A percentile compares a stretch with the other conserved stretches of the same genome.
phyloP scores from a whole-genome alignment of 495 filamentous ascomycete genomes.

The Podospora comata region DNA sequence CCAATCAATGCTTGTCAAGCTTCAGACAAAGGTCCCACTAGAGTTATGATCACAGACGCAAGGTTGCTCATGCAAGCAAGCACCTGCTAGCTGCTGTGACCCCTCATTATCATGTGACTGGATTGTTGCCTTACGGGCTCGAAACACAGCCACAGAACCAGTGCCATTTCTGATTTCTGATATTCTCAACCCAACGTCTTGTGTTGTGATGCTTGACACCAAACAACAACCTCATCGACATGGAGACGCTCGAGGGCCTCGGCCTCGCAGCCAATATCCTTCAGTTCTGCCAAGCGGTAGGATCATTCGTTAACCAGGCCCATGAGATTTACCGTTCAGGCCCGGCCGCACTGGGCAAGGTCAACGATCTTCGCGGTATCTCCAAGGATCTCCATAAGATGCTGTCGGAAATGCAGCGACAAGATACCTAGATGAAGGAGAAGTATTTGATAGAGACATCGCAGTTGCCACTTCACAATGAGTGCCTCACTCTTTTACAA shows the following conservation, averaged over 20 bases:
- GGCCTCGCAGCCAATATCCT: not conserved
- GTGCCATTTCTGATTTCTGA: not conserved
- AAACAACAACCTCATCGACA: not conserved
- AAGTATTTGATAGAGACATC: not conserved
- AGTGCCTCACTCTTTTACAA: not conserved
- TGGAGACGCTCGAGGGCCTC: not conserved
- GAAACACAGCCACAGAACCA: not conserved
- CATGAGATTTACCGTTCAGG: not conserved
- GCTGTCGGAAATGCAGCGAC: not conserved
- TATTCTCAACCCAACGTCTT: too few species aligned
- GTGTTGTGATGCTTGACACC: too few species aligned
- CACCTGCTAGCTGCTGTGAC: not conserved
- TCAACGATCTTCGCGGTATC: not conserved
- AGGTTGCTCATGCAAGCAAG: not conserved
- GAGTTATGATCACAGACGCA: too few species aligned
- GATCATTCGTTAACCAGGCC: not conserved
- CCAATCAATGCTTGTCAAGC: not conserved
- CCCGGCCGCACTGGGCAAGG: not conserved
- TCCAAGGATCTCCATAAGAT: not conserved
- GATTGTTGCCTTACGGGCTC: not conserved
- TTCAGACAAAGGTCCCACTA: not conserved
- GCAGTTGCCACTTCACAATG: not conserved
- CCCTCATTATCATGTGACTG: not conserved
- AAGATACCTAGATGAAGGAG: not conserved
- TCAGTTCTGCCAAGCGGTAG: not conserved